These are phyloP conservation scores for Cercophora sp. DNA, from an alignment of 495 filamentous ascomycete species.

Conservation along the genomic window DNA sequence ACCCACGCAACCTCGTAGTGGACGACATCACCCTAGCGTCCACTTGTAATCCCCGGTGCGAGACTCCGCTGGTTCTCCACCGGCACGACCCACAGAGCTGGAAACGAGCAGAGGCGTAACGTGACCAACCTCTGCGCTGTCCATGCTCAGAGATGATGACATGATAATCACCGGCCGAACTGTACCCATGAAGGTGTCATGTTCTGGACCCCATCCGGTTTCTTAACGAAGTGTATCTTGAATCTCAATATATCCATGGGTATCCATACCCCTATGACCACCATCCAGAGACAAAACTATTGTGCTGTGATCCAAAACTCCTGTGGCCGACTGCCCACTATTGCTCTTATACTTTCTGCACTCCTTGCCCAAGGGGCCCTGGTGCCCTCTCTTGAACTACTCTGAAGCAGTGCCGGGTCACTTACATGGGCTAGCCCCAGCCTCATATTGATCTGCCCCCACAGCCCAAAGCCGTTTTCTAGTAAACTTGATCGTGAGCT, in stretches of 20 bases:
- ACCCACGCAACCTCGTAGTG: too few relatives aligned
- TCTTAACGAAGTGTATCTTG: conserved; percentile 2
- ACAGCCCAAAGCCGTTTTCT: too few relatives aligned
- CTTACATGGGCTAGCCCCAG: too few relatives aligned
- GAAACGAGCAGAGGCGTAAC: neutral
- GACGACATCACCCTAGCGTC: too few relatives aligned
- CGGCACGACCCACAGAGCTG: neutral
- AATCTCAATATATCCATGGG: neutral
- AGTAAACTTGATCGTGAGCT: too few relatives aligned
- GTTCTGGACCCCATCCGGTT: neutral
- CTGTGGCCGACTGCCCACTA: too few relatives aligned
- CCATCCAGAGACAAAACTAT: neutral
- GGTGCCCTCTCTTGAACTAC: too few relatives aligned
- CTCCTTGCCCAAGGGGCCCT: too few relatives aligned
- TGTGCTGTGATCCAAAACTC: too few relatives aligned
- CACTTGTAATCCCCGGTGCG: neutral
- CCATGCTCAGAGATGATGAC: neutral
- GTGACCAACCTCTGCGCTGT: neutral
- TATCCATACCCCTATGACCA: neutral
- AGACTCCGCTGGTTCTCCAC: neutral
- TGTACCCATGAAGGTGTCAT: neutral
- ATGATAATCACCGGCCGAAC: neutral
- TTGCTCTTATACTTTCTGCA: too few relatives aligned
- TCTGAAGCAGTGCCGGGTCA: too few relatives aligned
- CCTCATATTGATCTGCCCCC: too few relatives aligned